Base-by-base conservation (phyloP, 768 basidiomycete genomes). In the Kwoniella sp. region DNA sequence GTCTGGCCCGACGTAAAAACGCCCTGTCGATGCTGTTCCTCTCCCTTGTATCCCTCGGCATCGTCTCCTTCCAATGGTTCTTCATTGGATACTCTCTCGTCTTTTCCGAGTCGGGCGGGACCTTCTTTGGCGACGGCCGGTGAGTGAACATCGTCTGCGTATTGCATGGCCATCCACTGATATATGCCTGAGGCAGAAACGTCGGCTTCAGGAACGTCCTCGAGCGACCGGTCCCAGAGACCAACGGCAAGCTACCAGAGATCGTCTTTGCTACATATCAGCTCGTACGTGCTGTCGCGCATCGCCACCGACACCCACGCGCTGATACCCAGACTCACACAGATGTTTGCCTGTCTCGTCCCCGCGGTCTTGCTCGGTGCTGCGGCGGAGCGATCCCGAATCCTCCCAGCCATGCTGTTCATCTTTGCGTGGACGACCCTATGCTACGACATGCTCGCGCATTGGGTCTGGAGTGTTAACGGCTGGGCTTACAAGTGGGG, bases 401-500 rank as follows among this genome's bases (percentile, higher is more conserved):
- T 95, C 12, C 85, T 89, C 1, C 93, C 93, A 1, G 76, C 87
- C 32, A 80, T 93, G 57, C 82, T 91, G 49, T 96, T 96, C 76
- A 82, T 90, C 60, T 96, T 96, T 67, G 67, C 83, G 44, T 98
- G 93, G 93, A 88, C 87, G 3, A 78, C 78, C 0, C 65, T 90
- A 52, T 89, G 91, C 14, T 96, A 96, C 75, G 86, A 93, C 67
- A 90, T 91, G 2, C 84, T 98, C 50, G 93, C 89, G 0, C 89
- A 88, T 76, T 95, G 92, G 91, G 88, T 90, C 4, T 98, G 93
- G 93, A 90, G 89, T 65, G 58, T 80, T 29, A 81, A 86, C 27
- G 82, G 83, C 10, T 83, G 83, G 91, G 85, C 86, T 0, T 84
- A 78, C 75, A 69, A 82, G 28, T 78, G 88, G 45, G 92, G 89